Evolutionary conservation across 2,329 filamentous ascomycete species (phyloP), one percentile per base, ranked within the genome.

Genomic region (Diaporthe capsici): DNA sequence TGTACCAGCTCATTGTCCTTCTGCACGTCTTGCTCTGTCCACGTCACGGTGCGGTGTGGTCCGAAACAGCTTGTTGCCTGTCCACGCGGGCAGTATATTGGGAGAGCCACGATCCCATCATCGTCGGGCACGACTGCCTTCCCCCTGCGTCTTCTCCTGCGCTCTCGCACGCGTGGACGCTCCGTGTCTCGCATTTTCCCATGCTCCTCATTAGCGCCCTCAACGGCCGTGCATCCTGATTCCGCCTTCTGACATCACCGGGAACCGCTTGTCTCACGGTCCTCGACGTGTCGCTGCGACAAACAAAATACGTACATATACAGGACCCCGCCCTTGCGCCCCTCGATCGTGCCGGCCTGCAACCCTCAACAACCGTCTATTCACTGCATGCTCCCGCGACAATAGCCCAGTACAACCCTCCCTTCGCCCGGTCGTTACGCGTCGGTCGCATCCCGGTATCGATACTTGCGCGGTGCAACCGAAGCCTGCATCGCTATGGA

Each of bases 401-500:
- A 13, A 34, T 8, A 49, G 31, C 20, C 34, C 58, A 55, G 10
- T 7, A 17, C 34, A 25, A 2, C 25, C 22, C n/a, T 15, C 34
- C 10, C 34, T 42, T 55, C 34, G 31, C 6, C 12, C 37, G 20
- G 34, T 51, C 42, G 47, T 39, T 47, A 25, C 63, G 63, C 47
- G 47, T 57, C 39, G 28, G 15, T 15, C 47, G 61, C 68, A n/a
- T 31, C 31, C 31, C 58, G 51, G n/a, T 42, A 53, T 55, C 34
- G 31, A 39, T 47, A 34, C 39, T 53, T 57, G 61, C 49, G 37
- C 44, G 17, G 57, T 57, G 47, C 55, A 63, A 42, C 55, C 34
- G 34, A 39, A 51, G 47, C 28, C 34, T 37, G 42, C 55, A 53
- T 25, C 72, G 78, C 74, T 57, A 86, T 85, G 84, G 82, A 83